Percentiles rank a stretch among this genome's conserved stretches.
Evolutionary conservation across 2,329 filamentous ascomycete genomes (phyloP).

Genomic region (Proliferodiscus dingleyae): DNA sequence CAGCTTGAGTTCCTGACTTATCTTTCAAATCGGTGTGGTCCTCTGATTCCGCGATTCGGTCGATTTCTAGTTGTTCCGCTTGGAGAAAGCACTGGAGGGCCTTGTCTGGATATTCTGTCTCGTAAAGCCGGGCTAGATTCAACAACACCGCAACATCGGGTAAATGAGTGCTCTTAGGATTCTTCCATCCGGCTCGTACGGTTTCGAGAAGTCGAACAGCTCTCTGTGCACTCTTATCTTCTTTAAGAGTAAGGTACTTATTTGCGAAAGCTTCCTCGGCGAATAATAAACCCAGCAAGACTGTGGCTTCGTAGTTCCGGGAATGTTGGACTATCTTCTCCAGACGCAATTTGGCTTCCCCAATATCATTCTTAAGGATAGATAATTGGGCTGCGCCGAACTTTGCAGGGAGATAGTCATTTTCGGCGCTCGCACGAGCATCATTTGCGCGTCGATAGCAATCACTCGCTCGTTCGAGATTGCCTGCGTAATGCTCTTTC

Average conservation of each 20-base stretch:
- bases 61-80: conserved; percentile 84
- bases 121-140: conserved; percentile 88
- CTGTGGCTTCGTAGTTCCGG: conserved; percentile 83
- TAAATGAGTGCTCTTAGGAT: conserved; percentile 75
- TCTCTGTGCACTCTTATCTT: conserved; percentile 85
- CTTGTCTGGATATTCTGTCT: conserved; percentile 79
- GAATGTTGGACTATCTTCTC: conserved; percentile 91
- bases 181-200: conserved; percentile 86
- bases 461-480: conserved; percentile 70
- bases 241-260: conserved; percentile 66
- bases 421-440: conserved; percentile 84
- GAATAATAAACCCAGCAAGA: conserved; percentile 82
- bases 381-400: conserved; percentile 90
- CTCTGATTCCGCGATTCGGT: conserved; percentile 69
- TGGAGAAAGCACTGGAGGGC: conserved; percentile 87
- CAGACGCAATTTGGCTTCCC: conserved; percentile 86
- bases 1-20: too few relatives aligned
- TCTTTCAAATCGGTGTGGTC: conserved; percentile 56
- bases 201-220: conserved; percentile 78
- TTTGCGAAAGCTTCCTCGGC: conserved; percentile 89
- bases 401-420: conserved; percentile 87
- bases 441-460: conserved; percentile 89
- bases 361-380: conserved; percentile 76
- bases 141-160: conserved; percentile 85
- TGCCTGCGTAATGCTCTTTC: conserved; percentile 80